Base-by-base conservation (phyloP, 805 yeast species). In the Lachancea lanzarotensis region DNA sequence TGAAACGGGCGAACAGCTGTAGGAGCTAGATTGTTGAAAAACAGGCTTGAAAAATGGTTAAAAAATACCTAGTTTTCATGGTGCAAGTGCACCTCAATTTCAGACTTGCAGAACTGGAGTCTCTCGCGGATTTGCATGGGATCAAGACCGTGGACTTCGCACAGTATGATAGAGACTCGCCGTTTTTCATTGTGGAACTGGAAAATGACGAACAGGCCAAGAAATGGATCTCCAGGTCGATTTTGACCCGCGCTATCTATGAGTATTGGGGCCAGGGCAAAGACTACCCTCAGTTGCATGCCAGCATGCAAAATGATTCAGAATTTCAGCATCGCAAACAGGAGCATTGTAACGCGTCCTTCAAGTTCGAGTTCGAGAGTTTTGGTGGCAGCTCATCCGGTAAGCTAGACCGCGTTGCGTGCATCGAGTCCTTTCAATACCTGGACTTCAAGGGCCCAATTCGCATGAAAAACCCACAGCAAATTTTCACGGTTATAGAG, bases 1-100 rank as follows among this genome's bases (percentile, higher is more conserved):
- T 29, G 5, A 12, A 29, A 12, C 31, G 13, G 15, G 13, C 5
- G 8, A 22, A 13, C 13, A 29, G 13, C 13, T 29, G 15, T 11
- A 12, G 31, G 31, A 29, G 31, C 31, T 29, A 12, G 15, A 12
- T 29, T 11, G 13, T 6, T 6, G 15, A 29, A 13, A 29, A 29
- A 29, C 13, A 13, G 15, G 19, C 31, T 4, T 8, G 6, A 25
- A 31, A 22, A 36, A 43, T 43, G 46, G 38, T 18, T 27, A 59
- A 57, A 38, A 75, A 73, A 44, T 93, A 87, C 57, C 62, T 91
- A 39, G 69, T 93, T n/a, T 79, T 83, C 58, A 73, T 93, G 59
- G 96, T 96, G 2, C 96, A 90, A 65, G 76, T 82, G 35, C 89
- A 88, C 58, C 79, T 82, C 41, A 74, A 76, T 47, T 91, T 91